phyloP scores from a whole-genome alignment of 1,284 basidiomycete genomes.

The Apiotrichum sp. region DNA sequence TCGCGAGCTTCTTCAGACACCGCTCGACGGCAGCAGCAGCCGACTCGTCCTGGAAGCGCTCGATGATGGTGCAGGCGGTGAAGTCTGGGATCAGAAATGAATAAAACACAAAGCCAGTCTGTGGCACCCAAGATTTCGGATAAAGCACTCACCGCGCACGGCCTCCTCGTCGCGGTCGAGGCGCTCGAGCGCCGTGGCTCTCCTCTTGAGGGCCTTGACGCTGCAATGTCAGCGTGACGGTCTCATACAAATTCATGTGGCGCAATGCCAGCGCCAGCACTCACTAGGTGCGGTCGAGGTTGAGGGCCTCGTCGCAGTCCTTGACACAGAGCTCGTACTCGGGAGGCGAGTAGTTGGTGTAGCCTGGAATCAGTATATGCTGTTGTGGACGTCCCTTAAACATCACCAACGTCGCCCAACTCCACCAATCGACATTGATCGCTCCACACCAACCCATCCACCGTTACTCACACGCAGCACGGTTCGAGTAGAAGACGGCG shows the following conservation, averaged over 20 bases:
- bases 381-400: background rate
- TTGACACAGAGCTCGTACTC: conserved; percentile 77
- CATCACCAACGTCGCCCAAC: background rate
- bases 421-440: no score
- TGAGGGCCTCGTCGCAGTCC: conserved; percentile 86
- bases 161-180: conserved; percentile 70
- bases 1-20: conserved; percentile 78
- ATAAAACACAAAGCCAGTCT: background rate
- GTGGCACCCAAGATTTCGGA: no score
- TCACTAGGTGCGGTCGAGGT: conserved; percentile 70
- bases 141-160: conserved; percentile 58
- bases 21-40: conserved; percentile 82
- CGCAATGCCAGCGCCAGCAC: conserved; percentile 1
- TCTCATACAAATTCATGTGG: no score
- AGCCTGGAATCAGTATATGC: conserved; percentile 54
- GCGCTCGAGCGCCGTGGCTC: conserved; percentile 77
- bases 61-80: conserved; percentile 90
- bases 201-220: conserved; percentile 90
- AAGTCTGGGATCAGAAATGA: conserved; percentile 59
- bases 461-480: conserved; percentile 74
- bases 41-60: conserved; percentile 79
- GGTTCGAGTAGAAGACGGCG: conserved; percentile 94
- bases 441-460: background rate
- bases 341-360: conserved; percentile 82
- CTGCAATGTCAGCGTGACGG: conserved; percentile 15